Base-by-base conservation (phyloP, 1,284 basidiomycete genomes). In the Apiotrichum siamense region DNA sequence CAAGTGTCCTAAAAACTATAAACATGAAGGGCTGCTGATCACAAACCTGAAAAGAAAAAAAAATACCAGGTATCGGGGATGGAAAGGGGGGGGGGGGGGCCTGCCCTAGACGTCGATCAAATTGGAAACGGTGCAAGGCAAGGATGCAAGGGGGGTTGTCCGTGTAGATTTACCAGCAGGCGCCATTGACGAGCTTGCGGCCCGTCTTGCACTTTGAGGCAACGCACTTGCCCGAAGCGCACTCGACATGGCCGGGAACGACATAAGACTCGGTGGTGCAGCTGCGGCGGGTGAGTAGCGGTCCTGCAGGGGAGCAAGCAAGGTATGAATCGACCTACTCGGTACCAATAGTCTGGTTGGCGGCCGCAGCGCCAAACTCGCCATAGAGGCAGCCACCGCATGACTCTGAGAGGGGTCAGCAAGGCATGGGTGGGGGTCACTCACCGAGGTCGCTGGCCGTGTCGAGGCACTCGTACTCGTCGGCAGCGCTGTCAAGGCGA, bases 381-480 rank as follows among this genome's bases (percentile, higher is more conserved):
- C 40, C 48, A 20, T 21, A 17, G 15, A 18, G 23, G 47, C 54
- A 44, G 25, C 57, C 57, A 13, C 57, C 57, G 33, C 57, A 58
- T n/a, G 33, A 35, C 33, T 35, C 33, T 13, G 29, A 15, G 29
- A 31, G 29, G 29, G 29, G 29, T 31, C 29, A 31, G 29, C 29
- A 9, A 7, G 9, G 29, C 9, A 31, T 15, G 15, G 29, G 7
- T 15, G 15, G 7, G 15, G 29, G 15, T 31, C 9, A 31, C 29
- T 31, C 15, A 31, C 29, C 29, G 20, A 37, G 35, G 21, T 46
- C 35, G 11, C 33, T 25, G 13, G 21, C 5, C 20, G 29, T 32
- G 33, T 46, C 44, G 33, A 46, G 23, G 33, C 44, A 46, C 44
- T 46, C 25, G 17, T 41, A 46, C 23, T 46, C 44, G n/a, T n/a